A percentile compares a stretch with the other conserved stretches of the same genome.
Conservation (phyloP, 768 basidiomycete species). For the Saitozyma podzolica region DNA sequence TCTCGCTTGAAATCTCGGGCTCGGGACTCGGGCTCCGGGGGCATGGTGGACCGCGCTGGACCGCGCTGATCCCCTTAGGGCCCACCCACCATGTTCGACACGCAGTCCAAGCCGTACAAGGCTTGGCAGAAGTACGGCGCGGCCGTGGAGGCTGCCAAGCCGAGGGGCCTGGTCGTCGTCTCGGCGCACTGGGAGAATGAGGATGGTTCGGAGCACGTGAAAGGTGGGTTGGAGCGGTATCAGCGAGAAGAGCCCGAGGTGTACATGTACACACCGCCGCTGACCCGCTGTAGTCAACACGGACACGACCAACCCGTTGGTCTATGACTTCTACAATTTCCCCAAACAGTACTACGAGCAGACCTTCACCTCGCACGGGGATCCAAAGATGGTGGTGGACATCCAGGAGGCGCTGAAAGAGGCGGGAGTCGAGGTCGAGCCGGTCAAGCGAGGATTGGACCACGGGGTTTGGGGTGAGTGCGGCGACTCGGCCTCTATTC, state of each 20-base stretch:
- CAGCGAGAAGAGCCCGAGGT: too few relatives aligned
- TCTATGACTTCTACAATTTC: conserved; percentile 49
- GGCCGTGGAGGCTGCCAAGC: conserved; percentile 18
- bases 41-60: not conserved
- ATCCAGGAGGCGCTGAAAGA: conserved; percentile 22
- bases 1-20: not conserved
- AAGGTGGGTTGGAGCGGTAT: conserved; percentile 20
- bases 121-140: conserved; percentile 40
- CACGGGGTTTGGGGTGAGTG: conserved; percentile 48
- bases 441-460: conserved; percentile 35
- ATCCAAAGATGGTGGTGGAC: conserved; percentile 6
- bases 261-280: too few relatives aligned
- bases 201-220: conserved; percentile 14
- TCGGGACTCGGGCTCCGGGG: too few relatives aligned
- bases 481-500: too few relatives aligned
- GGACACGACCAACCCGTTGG: conserved; percentile 36
- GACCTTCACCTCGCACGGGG: conserved; percentile 27
- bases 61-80: conserved; percentile 24
- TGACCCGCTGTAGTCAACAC: conserved; percentile 29
- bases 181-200: conserved; percentile 50
- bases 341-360: conserved; percentile 39
- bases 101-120: conserved; percentile 29
- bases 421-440: conserved; percentile 14
- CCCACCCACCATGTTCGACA: conserved; percentile 42
- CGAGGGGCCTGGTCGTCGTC: conserved; percentile 42